Percentiles rank a stretch among this genome's conserved stretches.
Evolutionary conservation across 352 stramenopile genomes (phyloP).

Genomic region (Phytophthora ramorum): DNA sequence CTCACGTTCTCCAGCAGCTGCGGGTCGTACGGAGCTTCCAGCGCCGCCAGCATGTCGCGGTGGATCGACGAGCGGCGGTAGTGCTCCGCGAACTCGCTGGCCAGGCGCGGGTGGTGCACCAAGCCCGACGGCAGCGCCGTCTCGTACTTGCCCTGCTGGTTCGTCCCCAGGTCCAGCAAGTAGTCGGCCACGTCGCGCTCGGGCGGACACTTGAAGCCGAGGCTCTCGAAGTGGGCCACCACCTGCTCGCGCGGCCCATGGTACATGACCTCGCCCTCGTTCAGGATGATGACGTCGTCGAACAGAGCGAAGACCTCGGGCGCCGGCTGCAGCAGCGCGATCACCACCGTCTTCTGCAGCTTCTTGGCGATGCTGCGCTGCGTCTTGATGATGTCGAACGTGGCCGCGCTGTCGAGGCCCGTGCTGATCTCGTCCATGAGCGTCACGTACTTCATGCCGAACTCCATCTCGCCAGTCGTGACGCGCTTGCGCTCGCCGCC

Average conservation of each 20-base stretch:
- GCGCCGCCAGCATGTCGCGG: conserved; percentile 24
- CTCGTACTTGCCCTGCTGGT: conserved; percentile 52
- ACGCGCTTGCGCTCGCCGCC: conserved; percentile 79
- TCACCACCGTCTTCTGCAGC: conserved; percentile 56
- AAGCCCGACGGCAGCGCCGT: conserved; percentile 14
- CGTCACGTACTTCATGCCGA: conserved; percentile 74
- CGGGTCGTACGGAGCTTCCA: too few relatives aligned
- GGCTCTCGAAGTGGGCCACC: conserved; percentile 68
- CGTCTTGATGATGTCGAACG: conserved; percentile 55
- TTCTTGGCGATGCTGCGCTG: conserved; percentile 7
- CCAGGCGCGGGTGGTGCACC: conserved; percentile 33
- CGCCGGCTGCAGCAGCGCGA: conserved; percentile 88
- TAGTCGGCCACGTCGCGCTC: conserved; percentile 39
- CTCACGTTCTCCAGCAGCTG: conserved; percentile 31
- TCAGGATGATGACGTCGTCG: conserved; percentile 46
- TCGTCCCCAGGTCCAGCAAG: conserved; percentile 48
- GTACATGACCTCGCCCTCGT: conserved; percentile 23
- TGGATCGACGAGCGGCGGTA: conserved; percentile 44
- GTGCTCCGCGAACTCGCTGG: conserved; percentile 42
- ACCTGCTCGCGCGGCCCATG: conserved; percentile 44
- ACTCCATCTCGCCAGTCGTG: conserved; percentile 88
- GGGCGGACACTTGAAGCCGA: conserved; percentile 53
- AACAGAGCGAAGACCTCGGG: conserved; percentile 60
- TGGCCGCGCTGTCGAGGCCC: conserved; percentile 66
- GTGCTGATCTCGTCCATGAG: conserved; percentile 86